These are phyloP conservation scores for Geosmithia flava DNA, from an alignment of 2,329 filamentous ascomycete species.

Conservation along the genomic window DNA sequence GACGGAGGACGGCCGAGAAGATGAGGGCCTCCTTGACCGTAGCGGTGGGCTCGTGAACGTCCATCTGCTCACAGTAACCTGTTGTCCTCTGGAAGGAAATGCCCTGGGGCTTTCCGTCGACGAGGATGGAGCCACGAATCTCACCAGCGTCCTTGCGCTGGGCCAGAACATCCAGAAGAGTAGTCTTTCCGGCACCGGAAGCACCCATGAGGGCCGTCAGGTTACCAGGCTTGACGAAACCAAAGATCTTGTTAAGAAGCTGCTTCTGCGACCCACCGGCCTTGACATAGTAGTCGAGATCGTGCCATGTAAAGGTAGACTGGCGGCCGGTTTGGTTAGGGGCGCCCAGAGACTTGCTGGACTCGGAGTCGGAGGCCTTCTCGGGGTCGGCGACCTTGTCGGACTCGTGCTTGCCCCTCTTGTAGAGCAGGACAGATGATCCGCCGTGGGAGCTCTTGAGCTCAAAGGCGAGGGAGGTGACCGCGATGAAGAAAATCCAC, in stretches of 20 bases:
- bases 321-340: constrained; percentile 32
- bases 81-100: constrained; percentile 53
- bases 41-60: constrained; percentile 42
- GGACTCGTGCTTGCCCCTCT: constrained; percentile 4
- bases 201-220: constrained; percentile 73
- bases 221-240: constrained; percentile 68
- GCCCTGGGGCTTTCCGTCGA: constrained; percentile 48
- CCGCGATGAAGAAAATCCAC: constrained; percentile 53
- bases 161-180: constrained; percentile 55
- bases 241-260: constrained; percentile 53
- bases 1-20: constrained; percentile 45
- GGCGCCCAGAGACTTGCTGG: background rate
- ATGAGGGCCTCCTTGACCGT: constrained; percentile 41
- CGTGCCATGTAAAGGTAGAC: constrained; percentile 56
- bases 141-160: constrained; percentile 51
- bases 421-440: constrained; percentile 1
- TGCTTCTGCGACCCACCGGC: constrained; percentile 41
- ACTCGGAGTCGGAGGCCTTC: constrained; percentile 1
- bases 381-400: constrained; percentile 23
- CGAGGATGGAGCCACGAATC: constrained; percentile 27
- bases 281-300: constrained; percentile 60
- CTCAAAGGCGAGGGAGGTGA: constrained; percentile 58
- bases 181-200: constrained; percentile 73
- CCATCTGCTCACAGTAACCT: constrained; percentile 58
- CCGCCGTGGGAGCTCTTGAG: constrained; percentile 9